phyloP scores from a whole-genome alignment of 768 basidiomycete genomes.

The Cystofilobasidium ferigula region DNA sequence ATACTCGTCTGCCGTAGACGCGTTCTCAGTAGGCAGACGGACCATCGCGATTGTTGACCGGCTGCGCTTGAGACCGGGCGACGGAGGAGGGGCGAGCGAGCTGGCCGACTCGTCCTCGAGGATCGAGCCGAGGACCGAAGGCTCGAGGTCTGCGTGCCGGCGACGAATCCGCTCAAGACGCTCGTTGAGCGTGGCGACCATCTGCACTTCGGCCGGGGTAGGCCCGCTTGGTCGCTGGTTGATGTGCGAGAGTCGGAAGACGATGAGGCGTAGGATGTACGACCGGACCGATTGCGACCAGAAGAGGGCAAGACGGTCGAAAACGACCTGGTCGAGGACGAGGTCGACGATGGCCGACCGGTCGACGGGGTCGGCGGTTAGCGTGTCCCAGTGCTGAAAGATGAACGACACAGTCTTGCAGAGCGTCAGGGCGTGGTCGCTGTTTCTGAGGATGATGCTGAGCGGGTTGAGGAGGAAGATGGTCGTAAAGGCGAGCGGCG shows the following conservation, averaged over 20 bases:
- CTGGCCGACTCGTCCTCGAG: conserved; percentile 28
- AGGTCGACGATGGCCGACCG: conserved; percentile 39
- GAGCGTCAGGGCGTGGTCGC: conserved; percentile 42
- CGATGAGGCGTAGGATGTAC: conserved; percentile 39
- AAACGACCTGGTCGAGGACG: conserved; percentile 39
- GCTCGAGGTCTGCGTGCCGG: conserved; percentile 42
- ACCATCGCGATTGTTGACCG: conserved; percentile 26
- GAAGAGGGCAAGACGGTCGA: conserved; percentile 40
- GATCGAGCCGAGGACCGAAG: conserved; percentile 29
- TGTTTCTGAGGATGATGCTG: conserved; percentile 38
- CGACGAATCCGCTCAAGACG: conserved; percentile 41
- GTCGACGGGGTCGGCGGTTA: conserved; percentile 36
- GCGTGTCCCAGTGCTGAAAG: conserved; percentile 42
- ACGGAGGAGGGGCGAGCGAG: not conserved
- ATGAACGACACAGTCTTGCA: conserved; percentile 41
- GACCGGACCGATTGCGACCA: conserved; percentile 38
- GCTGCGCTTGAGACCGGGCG: conserved; percentile 12
- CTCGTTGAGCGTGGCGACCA: conserved; percentile 38
- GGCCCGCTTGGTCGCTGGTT: conserved; percentile 28
- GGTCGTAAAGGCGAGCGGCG: conserved; percentile 36
- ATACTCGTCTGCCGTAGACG: conserved; percentile 2
- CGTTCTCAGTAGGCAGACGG: not conserved
- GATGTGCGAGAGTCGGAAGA: conserved; percentile 41
- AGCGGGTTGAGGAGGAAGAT: conserved; percentile 39
- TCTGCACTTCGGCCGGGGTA: conserved; percentile 33